Base-by-base conservation (phyloP, 2,329 filamentous ascomycete genomes). In the Ceratocystis cacaofunesta region DNA sequence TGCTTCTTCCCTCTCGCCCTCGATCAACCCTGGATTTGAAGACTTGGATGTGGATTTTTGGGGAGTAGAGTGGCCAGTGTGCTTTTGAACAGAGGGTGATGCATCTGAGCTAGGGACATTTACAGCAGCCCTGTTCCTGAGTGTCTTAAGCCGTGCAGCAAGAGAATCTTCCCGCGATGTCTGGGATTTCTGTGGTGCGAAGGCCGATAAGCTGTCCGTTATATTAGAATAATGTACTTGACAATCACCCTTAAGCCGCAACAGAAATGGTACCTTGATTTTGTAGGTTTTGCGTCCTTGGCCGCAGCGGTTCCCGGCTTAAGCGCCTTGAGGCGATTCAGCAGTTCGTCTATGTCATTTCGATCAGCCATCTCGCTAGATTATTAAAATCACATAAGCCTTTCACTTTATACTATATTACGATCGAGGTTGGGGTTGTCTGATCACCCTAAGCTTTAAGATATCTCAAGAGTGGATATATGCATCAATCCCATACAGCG, bases 311-410 rank as follows among this genome's bases (percentile, higher is more conserved):
- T 71, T 63, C 78, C 69, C 68, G 73, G 70, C 71, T 78, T 77
- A 46, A 85, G 73, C 8, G 82, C 82, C 63, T 82, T 81, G 36
- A 85, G 75, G 36, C 82, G 78, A 66, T 81, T 78, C 25, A 84
- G 73, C 28, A 85, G 30, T 19, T 65, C 66, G 36, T 62, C 32
- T 2, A 52, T 63, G 19, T 62, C 60, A 48, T 67, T 65, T 17
- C 7, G 30, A 22, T 62, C 60, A 10, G 58, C 19, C 66, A 67
- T 66, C 15, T 8, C 43, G 15, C 8, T 6, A 32, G 25, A 19
- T 32, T 7, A 30, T 28, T 22, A 30, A 4, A 25, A 41, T 6
- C 12, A 15, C 19, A n/a, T 25, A 5, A 61, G 19, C 7, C 22
- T 8, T 64, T 57, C n/a, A 44, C 4, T 48, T 48, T n/a, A 50